Evolutionary conservation across 1,284 basidiomycete genomes (phyloP).

Genomic region (Sporisorium exsertum): DNA sequence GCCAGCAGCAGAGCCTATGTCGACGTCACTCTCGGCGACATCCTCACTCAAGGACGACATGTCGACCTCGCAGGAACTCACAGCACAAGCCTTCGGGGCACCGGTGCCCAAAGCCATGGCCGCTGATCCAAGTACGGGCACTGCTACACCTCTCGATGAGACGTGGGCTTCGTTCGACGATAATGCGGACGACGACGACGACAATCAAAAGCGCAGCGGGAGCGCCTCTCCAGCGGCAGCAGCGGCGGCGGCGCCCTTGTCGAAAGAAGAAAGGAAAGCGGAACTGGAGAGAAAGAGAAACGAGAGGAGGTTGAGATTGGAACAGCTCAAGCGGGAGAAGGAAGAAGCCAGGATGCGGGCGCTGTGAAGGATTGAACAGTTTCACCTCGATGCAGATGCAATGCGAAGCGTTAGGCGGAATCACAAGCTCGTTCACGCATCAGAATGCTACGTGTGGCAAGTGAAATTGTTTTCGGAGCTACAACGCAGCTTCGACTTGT

Average conservation of each 20-base stretch:
- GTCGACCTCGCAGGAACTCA: conserved; percentile 38
- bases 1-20: neutral
- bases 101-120: conserved; percentile 19
- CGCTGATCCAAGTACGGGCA: neutral
- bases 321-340: conserved; percentile 54
- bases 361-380: neutral
- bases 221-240: conserved; percentile 20
- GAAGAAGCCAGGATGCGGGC: conserved; percentile 40
- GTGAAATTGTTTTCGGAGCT: neutral
- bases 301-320: conserved; percentile 49
- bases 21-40: conserved; percentile 5
- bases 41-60: conserved; percentile 8
- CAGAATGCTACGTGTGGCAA: neutral
- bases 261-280: conserved; percentile 60
- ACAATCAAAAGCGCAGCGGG: neutral
- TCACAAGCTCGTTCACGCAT: neutral
- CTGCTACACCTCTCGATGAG: conserved; percentile 11
- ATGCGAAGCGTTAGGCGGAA: neutral
- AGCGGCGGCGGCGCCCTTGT: conserved; percentile 25
- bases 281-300: conserved; percentile 57
- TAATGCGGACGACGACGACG: conserved; percentile 14
- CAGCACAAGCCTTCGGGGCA: conserved; percentile 35
- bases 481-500: neutral
- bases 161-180: conserved; percentile 46
- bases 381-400: neutral